These are phyloP conservation scores for Neostapfia colusana DNA, from an alignment of 176 grass and related monocot genomes.

Conservation along the genomic window DNA sequence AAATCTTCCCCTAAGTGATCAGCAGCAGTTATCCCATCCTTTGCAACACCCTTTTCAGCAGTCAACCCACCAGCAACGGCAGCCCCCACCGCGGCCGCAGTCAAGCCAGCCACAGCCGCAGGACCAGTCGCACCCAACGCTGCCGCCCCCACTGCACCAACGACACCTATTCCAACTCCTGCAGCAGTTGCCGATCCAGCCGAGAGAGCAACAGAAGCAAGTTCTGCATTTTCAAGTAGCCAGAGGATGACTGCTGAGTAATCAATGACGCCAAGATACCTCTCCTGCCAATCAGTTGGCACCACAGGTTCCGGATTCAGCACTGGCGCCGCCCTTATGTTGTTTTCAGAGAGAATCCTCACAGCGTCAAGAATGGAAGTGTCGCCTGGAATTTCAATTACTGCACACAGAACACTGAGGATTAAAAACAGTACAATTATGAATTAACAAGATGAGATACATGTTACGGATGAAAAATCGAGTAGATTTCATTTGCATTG, in stretches of 20 bases:
- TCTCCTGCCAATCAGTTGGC: conserved; percentile 57
- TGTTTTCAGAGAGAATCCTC: conserved; percentile 67
- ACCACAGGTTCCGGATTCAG: conserved; percentile 50
- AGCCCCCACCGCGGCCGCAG: conserved; percentile 55
- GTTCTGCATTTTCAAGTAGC: conserved; percentile 80
- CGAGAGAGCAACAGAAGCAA: conserved; percentile 53
- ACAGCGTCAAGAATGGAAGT: conserved; percentile 70
- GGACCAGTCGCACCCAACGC: conserved; percentile 53
- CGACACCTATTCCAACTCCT: conserved; percentile 51
- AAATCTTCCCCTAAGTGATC: conserved; percentile 67
- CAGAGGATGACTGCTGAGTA: conserved; percentile 79
- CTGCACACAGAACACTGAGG: conserved; percentile 33
- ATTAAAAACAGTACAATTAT: conserved; percentile 15
- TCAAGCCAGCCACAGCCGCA: conserved; percentile 54
- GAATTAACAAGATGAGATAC: neutral
- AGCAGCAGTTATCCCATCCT: conserved; percentile 59
- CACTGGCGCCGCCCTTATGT: conserved; percentile 84
- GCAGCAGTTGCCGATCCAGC: conserved; percentile 55
- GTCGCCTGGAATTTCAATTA: conserved; percentile 82
- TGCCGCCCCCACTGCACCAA: conserved; percentile 51
- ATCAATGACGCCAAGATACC: conserved; percentile 80
- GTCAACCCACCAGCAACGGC: conserved; percentile 55
- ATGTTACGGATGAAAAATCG: neutral
- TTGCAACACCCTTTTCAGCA: conserved; percentile 55
- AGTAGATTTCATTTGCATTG: neutral